Conservation (phyloP, 2,329 filamentous ascomycete genomes). For the Sclerotinia trifoliorum region DNA sequence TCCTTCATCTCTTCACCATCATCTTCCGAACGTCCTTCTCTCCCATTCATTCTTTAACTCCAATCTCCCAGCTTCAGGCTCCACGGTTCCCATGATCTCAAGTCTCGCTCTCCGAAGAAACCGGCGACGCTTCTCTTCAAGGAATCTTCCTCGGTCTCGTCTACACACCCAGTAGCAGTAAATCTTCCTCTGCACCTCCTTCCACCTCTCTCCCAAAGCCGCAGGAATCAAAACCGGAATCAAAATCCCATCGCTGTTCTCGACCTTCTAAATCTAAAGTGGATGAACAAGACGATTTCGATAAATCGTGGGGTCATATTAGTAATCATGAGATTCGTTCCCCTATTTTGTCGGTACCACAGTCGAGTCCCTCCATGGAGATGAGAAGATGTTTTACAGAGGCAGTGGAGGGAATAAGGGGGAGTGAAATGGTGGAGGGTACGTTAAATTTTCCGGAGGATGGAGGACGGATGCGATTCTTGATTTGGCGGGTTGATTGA, state of each 20-base stretch:
- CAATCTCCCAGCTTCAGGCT: neutral
- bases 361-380: neutral
- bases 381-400: slow-evolving; percentile 24
- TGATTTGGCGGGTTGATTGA: slow-evolving; percentile 36
- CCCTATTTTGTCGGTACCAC: neutral
- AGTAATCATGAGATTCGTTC: slow-evolving; percentile 10
- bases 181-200: neutral
- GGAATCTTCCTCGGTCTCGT: slow-evolving; percentile 20
- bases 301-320: neutral
- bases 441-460: slow-evolving; percentile 25
- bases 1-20: slow-evolving; percentile 2
- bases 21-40: slow-evolving; percentile 14
- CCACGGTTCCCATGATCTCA: neutral
- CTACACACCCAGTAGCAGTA: neutral
- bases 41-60: slow-evolving; percentile 7
- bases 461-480: slow-evolving; percentile 30
- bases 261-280: neutral
- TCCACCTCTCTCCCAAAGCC: neutral
- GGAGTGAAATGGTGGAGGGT: slow-evolving; percentile 30
- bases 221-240: neutral
- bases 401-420: slow-evolving; percentile 28
- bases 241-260: neutral
- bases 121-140: slow-evolving; percentile 7
- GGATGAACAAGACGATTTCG: neutral
- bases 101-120: slow-evolving; percentile 17